These are phyloP conservation scores for Candolleomyces efflorescens DNA, from an alignment of 768 basidiomycete genomes.

Conservation along the genomic window DNA sequence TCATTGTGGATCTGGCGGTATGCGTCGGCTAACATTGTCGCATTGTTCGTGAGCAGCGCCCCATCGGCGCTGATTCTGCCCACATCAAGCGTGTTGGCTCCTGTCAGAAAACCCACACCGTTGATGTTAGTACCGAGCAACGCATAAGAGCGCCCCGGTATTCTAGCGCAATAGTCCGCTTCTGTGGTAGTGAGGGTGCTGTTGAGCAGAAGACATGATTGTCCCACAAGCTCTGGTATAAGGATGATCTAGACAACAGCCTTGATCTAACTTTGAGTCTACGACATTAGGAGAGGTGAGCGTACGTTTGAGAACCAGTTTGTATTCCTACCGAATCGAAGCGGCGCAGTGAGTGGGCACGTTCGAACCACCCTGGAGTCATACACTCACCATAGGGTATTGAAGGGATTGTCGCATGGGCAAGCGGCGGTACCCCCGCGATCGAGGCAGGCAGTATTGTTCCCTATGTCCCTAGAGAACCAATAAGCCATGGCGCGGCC, in stretches of 20 bases:
- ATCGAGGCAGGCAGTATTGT: slow-evolving; percentile 46
- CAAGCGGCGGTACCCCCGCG: slow-evolving; percentile 48
- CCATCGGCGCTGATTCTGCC: slow-evolving; percentile 58
- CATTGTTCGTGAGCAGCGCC: slow-evolving; percentile 38
- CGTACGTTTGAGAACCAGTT: slow-evolving; percentile 63
- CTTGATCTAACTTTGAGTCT: neutral
- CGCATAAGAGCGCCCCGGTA: slow-evolving; percentile 48
- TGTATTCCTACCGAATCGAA: slow-evolving; percentile 43
- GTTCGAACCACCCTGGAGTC: neutral
- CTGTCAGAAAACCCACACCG: slow-evolving; percentile 48
- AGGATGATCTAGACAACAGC: slow-evolving; percentile 44
- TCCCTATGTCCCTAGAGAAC: slow-evolving; percentile 56
- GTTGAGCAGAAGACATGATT: slow-evolving; percentile 52
- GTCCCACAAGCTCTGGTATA: slow-evolving; percentile 53
- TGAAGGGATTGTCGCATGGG: slow-evolving; percentile 50
- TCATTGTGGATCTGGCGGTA: slow-evolving; percentile 50
- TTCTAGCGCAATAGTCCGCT: slow-evolving; percentile 41
- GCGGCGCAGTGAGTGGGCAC: neutral
- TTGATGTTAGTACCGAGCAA: slow-evolving; percentile 40
- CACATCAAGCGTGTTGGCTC: slow-evolving; percentile 65
- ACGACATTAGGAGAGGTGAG: neutral
- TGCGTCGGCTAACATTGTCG: slow-evolving; percentile 42
- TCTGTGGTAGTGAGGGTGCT: slow-evolving; percentile 39
- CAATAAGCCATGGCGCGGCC: slow-evolving; percentile 55
- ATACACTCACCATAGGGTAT: slow-evolving; percentile 32